A percentile compares a stretch with the other conserved stretches of the same genome.
Evolutionary conservation across 345 rosid species (phyloP).

Genomic region (Gossypium bickii): DNA sequence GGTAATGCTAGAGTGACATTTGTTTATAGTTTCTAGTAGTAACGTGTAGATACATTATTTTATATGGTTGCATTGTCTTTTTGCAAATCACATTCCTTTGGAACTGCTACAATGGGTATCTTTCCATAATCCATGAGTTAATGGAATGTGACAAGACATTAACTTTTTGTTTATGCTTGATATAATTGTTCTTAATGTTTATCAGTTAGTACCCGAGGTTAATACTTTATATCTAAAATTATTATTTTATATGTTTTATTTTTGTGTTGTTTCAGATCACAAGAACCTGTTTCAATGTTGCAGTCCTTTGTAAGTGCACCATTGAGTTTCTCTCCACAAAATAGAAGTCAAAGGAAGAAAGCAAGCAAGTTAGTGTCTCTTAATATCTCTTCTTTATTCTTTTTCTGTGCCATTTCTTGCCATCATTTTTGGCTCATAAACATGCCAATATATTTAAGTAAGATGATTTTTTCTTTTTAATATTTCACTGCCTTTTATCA

Average conservation of each 20-base stretch:
- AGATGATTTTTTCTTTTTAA: neutral
- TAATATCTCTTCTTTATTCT: constrained; percentile 8
- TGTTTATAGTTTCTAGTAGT: neutral
- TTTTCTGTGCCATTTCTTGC: neutral
- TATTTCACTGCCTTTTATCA: neutral
- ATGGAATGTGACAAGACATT: constrained; percentile 45
- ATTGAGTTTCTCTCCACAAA: constrained; percentile 25
- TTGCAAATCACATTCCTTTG: constrained; percentile 24
- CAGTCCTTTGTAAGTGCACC: constrained; percentile 21
- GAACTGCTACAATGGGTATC: constrained; percentile 25
- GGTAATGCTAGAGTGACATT: neutral
- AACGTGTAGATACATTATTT: neutral
- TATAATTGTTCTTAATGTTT: constrained; percentile 13
- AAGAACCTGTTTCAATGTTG: constrained; percentile 24
- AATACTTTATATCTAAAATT: neutral
- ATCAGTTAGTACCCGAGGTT: too few relatives aligned
- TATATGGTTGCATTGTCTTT: neutral
- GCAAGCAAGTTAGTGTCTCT: constrained; percentile 45
- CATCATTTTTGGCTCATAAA: constrained; percentile 2
- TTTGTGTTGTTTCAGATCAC: constrained; percentile 28
- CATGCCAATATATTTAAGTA: too few relatives aligned
- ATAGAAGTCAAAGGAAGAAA: constrained; percentile 33
- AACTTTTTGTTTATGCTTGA: neutral
- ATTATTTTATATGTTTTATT: neutral
- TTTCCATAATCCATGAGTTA: constrained; percentile 39